phyloP scores from a whole-genome alignment of 768 basidiomycete species.

The Macrolepiota dolichaula region DNA sequence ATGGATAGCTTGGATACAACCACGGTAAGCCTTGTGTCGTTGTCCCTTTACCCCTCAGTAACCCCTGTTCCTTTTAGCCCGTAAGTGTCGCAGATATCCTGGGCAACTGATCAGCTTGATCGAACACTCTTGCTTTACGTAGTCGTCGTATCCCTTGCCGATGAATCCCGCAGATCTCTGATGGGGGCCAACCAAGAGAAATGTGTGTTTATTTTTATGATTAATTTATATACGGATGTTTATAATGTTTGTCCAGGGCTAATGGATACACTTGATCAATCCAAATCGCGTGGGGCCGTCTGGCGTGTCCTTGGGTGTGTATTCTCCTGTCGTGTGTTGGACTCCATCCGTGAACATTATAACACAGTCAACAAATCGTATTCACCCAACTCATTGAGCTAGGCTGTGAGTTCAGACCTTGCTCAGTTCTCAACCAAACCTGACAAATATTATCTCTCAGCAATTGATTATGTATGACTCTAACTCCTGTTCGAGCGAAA shows the following conservation, averaged over 20 bases:
- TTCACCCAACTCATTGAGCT: neutral
- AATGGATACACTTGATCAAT: neutral
- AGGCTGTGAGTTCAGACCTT: neutral
- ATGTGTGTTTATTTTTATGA: neutral
- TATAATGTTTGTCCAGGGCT: neutral
- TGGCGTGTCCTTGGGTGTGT: neutral
- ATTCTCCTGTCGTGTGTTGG: neutral
- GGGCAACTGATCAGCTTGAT: neutral
- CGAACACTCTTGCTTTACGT: neutral
- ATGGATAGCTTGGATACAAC: constrained; percentile 43
- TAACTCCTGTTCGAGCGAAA: neutral
- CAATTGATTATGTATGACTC: neutral
- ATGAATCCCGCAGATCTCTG: neutral
- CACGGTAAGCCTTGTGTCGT: constrained; percentile 28
- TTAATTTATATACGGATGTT: neutral
- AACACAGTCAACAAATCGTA: neutral
- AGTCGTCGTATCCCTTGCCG: neutral
- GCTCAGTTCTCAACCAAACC: neutral
- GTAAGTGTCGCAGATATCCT: neutral
- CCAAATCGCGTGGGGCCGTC: neutral
- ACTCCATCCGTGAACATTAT: neutral
- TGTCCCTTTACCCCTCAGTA: neutral
- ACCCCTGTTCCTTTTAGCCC: neutral
- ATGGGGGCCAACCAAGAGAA: neutral
- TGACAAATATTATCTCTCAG: neutral